Conservation (phyloP, 768 basidiomycete species). For the Gyrodon lividus region DNA sequence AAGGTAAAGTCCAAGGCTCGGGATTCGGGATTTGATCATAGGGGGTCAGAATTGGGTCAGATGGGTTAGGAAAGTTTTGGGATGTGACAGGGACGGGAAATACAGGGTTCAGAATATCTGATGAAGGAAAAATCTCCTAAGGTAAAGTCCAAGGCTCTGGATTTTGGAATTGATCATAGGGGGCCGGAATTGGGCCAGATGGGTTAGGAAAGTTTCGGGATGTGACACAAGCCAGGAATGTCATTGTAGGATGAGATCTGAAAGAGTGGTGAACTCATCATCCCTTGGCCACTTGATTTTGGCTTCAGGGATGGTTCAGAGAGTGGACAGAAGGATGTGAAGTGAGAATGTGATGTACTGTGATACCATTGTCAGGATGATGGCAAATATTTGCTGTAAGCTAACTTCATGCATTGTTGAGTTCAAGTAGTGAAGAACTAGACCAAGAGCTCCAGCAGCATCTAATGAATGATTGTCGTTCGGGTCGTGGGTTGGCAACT, state of each 20-base stretch:
- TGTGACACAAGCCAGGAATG: no score
- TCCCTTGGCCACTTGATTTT: conserved; percentile 27
- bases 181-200: no score
- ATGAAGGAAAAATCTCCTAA: no score
- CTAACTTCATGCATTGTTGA: conserved; percentile 38
- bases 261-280: conserved; percentile 31
- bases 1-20: no score
- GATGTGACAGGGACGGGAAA: no score
- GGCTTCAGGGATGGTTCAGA: conserved; percentile 30
- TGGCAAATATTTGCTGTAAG: conserved; percentile 42
- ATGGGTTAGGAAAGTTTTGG: no score
- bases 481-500: conserved; percentile 25
- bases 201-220: no score
- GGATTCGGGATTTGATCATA: no score
- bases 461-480: conserved; percentile 26
- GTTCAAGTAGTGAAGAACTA: conserved; percentile 40
- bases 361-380: conserved; percentile 37
- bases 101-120: no score
- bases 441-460: conserved; percentile 40
- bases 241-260: conserved; percentile 25
- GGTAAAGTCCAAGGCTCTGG: no score
- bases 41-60: no score
- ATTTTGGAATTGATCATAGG: no score
- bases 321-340: conserved; percentile 29
- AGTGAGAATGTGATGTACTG: conserved; percentile 37